Percentiles rank a stretch among this genome's conserved stretches.
Conservation (phyloP, 2,329 filamentous ascomycete genomes). For the Cladosporium halotolerans region DNA sequence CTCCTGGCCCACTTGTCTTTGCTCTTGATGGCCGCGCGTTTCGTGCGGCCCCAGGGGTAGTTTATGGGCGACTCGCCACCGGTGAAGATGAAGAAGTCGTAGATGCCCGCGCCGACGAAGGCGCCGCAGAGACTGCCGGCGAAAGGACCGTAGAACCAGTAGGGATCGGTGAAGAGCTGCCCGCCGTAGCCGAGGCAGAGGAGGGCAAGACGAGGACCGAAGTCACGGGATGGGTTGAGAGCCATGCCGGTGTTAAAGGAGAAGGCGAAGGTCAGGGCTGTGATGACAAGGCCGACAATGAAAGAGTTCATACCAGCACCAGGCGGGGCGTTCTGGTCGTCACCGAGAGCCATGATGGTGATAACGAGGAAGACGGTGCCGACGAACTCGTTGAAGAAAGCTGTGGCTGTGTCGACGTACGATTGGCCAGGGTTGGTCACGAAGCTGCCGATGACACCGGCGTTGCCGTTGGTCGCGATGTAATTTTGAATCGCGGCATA, state of each 20-base stretch:
- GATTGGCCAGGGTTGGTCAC: conserved; percentile 39
- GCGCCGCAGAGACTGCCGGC: conserved; percentile 37
- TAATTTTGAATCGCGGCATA: conserved; percentile 32
- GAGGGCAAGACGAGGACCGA: conserved; percentile 44
- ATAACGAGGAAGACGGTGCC: conserved; percentile 37
- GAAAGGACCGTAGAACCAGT: conserved; percentile 45
- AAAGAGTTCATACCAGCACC: conserved; percentile 49
- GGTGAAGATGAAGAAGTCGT: conserved; percentile 46
- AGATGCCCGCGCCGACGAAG: conserved; percentile 41
- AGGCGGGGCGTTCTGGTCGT: conserved; percentile 27
- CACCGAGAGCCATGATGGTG: conserved; percentile 35
- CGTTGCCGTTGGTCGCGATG: conserved; percentile 18
- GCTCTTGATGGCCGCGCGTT: conserved; percentile 21
- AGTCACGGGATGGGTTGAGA: conserved; percentile 46
- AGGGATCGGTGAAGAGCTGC: conserved; percentile 34
- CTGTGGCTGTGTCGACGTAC: conserved; percentile 39
- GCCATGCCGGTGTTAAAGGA: conserved; percentile 44
- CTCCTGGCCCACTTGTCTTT: conserved; percentile 23
- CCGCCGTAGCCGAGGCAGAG: conserved; percentile 40
- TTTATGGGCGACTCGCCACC: conserved; percentile 46
- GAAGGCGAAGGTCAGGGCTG: conserved; percentile 35
- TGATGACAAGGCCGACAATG: conserved; percentile 42
- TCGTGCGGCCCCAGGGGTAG: conserved; percentile 35
- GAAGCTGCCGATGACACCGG: conserved; percentile 36
- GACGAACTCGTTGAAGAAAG: conserved; percentile 46